Evolutionary conservation across 2,329 filamentous ascomycete genomes (phyloP), one percentile per base, ranked within the genome.

Genomic region (Lasiodiplodia hormozganensis): DNA sequence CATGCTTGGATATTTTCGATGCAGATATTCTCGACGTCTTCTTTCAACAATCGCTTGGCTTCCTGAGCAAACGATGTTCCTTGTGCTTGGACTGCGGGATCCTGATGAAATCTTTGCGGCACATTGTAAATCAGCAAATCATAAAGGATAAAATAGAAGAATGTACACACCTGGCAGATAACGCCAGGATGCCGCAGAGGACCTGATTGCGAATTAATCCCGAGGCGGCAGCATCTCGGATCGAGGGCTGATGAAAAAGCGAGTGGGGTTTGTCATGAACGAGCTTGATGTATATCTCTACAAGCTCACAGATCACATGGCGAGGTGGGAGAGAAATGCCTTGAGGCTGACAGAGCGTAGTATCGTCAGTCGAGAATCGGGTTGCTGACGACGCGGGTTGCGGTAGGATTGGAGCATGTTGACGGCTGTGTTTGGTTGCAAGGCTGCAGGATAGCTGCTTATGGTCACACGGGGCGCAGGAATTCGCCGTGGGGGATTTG

Each of bases 1-100:
- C 79, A 80, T 5, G 79, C 79, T 70, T 83, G 82, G 11, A 82
- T 73, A 1, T 78, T 82, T 2, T 65, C 73, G 21, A 82, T 66
- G 4, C 76, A 78, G 18, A 82, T 74, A n/a, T 79, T 73, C 8
- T 78, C 76, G 28, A 82, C 69, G 64, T 81, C 71, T 71, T 62
- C 72, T 69, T 67, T 70, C 28, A 62, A 72, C 58, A 68, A 72
- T 73, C 21, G 53, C 57, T 65, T 74, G 68, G 18, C 73, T 71
- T 28, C 74, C 71, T 34, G 73, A 71, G 43, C 72, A 70, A n/a
- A 75, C 70, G 25, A 16, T 16, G 52, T 64, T 51, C 73, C 73
- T 28, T 73, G 40, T 72, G 67, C 64, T 72, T 72, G 68, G 18
- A 64, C 14, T n/a, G 38, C 43, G n/a, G 43, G 23, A 18, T 60